Conservation (phyloP, 306 rosid genomes). For the Casuarina cunninghamiana region DNA sequence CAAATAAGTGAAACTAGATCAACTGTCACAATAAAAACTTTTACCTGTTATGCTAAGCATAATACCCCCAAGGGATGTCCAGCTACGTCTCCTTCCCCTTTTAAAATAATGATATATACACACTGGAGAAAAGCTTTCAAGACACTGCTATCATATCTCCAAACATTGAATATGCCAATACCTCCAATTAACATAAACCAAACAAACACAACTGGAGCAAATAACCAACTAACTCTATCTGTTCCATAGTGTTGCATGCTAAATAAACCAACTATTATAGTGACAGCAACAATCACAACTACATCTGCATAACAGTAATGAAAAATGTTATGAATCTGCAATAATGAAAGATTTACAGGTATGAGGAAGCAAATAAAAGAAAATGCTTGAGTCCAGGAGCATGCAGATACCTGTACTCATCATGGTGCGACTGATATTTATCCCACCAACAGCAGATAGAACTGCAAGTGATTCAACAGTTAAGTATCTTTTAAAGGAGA, state of each 20-base stretch:
- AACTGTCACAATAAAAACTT: slow-evolving; percentile 4
- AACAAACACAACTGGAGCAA: slow-evolving; percentile 92
- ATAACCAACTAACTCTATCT: slow-evolving; percentile 98
- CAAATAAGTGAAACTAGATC: not conserved
- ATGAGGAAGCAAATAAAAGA: slow-evolving; percentile 15
- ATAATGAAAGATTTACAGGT: not conserved
- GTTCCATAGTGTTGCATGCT: slow-evolving; percentile 96
- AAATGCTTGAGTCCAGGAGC: slow-evolving; percentile 21
- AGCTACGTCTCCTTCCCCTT: slow-evolving; percentile 70
- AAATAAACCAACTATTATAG: slow-evolving; percentile 76
- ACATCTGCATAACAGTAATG: slow-evolving; percentile 53
- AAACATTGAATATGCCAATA: slow-evolving; percentile 85
- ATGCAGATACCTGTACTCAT: slow-evolving; percentile 59
- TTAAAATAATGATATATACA: slow-evolving; percentile 74
- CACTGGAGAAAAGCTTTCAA: slow-evolving; percentile 83
- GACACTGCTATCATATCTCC: slow-evolving; percentile 67
- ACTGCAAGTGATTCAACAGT: slow-evolving; percentile 49
- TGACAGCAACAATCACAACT: slow-evolving; percentile 85
- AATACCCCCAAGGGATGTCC: slow-evolving; percentile 96
- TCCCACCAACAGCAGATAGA: slow-evolving; percentile 95
- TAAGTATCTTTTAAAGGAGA: slow-evolving; percentile 23
- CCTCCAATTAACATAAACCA: slow-evolving; percentile 96
- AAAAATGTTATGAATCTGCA: slow-evolving; percentile 23
- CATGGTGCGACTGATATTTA: slow-evolving; percentile 73
- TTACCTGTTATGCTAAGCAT: slow-evolving; percentile 97